phyloP scores from a whole-genome alignment of 1,139 yeast species.

The Suhomyces taliae region DNA sequence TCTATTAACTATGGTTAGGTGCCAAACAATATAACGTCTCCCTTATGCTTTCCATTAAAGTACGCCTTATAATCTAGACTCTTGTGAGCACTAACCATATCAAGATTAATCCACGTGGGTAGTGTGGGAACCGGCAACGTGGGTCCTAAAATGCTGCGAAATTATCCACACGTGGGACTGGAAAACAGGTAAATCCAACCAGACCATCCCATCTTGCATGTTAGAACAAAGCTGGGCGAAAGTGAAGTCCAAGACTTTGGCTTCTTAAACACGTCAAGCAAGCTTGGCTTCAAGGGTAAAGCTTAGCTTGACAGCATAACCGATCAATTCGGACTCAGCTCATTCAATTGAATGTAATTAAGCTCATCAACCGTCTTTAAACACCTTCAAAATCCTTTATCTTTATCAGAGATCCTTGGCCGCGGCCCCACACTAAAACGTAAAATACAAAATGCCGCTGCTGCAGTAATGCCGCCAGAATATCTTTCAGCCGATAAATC shows the following conservation, averaged over 20 bases:
- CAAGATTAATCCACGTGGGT: not conserved
- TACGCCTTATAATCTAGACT: not conserved
- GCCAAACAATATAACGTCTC: not conserved
- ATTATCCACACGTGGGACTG: not conserved
- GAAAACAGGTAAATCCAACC: not conserved
- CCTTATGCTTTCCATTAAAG: not conserved
- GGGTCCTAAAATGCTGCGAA: not conserved
- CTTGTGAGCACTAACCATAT: not conserved
- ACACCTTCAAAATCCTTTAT: not conserved
- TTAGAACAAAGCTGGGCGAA: not conserved
- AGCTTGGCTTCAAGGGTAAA: too few relatives aligned
- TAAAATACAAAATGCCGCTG: slow-evolving; percentile 5
- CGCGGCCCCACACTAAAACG: too few relatives aligned
- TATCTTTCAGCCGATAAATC: not conserved
- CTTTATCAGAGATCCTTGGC: too few relatives aligned
- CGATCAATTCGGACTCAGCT: too few relatives aligned
- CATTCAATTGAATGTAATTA: too few relatives aligned
- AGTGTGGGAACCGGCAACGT: not conserved
- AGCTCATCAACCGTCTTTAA: not conserved
- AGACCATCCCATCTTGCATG: not conserved
- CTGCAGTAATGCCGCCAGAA: not conserved
- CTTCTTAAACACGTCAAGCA: too few relatives aligned
- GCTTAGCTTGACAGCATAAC: too few relatives aligned
- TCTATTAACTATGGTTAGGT: too few relatives aligned
- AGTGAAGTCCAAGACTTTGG: too few relatives aligned